Evolutionary conservation across 2,329 filamentous ascomycete species (phyloP).

Genomic region (Monilinia polystroma): DNA sequence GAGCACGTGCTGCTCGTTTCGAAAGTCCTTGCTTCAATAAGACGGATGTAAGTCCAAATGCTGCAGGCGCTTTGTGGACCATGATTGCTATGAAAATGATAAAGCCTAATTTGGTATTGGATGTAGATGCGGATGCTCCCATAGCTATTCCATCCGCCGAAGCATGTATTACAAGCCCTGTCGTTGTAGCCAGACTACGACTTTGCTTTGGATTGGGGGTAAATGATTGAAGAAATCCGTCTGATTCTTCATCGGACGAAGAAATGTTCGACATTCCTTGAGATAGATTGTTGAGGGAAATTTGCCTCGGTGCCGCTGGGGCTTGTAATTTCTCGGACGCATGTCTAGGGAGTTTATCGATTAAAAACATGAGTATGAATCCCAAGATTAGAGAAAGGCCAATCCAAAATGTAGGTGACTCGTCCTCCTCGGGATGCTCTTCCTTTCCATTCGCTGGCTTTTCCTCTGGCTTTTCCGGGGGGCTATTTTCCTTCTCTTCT

Average conservation of each 20-base stretch:
- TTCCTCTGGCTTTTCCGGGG: constrained; percentile 16
- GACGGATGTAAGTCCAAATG: constrained; percentile 89
- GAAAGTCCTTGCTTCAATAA: constrained; percentile 87
- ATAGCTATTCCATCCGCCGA: constrained; percentile 94
- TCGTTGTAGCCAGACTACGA: constrained; percentile 76
- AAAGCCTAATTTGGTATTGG: constrained; percentile 74
- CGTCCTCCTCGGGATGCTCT: constrained; percentile 42
- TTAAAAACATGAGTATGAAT: constrained; percentile 95
- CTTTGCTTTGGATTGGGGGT: constrained; percentile 57
- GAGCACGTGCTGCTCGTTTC: constrained; percentile 78
- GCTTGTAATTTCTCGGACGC: constrained; percentile 63
- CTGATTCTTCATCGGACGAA: constrained; percentile 52
- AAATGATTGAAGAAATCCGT: constrained; percentile 59
- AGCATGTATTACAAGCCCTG: constrained; percentile 93
- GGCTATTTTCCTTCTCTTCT: constrained; percentile 10
- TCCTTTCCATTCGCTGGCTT: constrained; percentile 19
- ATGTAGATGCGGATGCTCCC: constrained; percentile 78
- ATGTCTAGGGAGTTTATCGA: constrained; percentile 80
- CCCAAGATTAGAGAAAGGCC: constrained; percentile 83
- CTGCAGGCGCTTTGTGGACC: constrained; percentile 94
- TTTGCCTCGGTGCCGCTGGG: constrained; percentile 72
- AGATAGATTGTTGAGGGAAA: constrained; percentile 81
- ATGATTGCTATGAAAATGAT: constrained; percentile 96
- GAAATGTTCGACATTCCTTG: constrained; percentile 45
- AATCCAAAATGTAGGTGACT: constrained; percentile 70